Evolutionary conservation across 805 yeast genomes (phyloP), one percentile per base, ranked within the genome.

Genomic region (Metschnikowia orientalis): DNA sequence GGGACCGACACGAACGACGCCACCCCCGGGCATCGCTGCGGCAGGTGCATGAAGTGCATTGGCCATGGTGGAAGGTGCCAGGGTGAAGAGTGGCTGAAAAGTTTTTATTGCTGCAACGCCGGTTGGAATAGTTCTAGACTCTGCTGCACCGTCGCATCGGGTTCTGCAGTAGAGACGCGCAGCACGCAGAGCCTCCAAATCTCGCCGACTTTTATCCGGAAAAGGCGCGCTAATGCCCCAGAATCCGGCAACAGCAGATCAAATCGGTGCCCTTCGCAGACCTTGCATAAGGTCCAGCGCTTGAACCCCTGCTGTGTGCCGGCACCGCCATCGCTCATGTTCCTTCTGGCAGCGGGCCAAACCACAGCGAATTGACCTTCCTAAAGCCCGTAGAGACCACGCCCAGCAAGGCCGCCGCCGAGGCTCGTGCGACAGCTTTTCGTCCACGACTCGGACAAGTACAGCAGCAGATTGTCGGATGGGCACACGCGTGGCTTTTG

Each of bases 81-180:
- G 30, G 11, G 30, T 8, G 20, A 21, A 20, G 5, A 11, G 12
- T 28, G 8, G 26, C 15, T 9, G 26, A 18, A 21, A 28, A 28
- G 3, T 17, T 18, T 12, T n/a, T n/a, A n/a, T n/a, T 19, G 11
- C 20, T 5, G 13, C 11, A 12, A 18, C 21, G 8, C 21, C 10
- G 17, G 16, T 4, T n/a, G n/a, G 9, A 20, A 22, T 9, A 9
- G 32, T 28, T 26, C 32, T 32, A 28, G 31, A 19, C 31, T 30
- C 18, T 18, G 23, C 17, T 14, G 35, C 31, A 21, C 10, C 19
- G 12, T 9, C 17, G 18, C 18, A 8, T 22, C 12, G 5, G 2
- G 15, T 10, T 18, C 30, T 23, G 34, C 30, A 23, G 6, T 5
- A 5, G 11, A 4, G 15, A 25, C 16, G 29, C 34, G 16, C 30